Evolutionary conservation across 2,329 filamentous ascomycete genomes (phyloP).

Genomic region (Xylariaceae sp.): DNA sequence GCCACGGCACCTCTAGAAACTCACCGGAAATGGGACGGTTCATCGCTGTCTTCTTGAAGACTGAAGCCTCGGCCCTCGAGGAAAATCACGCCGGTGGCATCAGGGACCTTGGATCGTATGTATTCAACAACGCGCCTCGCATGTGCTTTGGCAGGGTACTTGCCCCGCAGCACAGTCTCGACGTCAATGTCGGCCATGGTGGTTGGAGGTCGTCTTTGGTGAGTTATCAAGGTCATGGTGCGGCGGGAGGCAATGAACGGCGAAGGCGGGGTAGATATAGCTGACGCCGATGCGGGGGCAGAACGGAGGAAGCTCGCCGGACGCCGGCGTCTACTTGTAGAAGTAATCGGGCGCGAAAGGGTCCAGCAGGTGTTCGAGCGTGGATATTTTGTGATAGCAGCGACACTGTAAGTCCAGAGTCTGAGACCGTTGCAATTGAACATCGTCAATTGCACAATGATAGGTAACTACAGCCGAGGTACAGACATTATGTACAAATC

Average conservation of each 20-base stretch:
- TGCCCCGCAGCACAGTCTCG: constrained; percentile 54
- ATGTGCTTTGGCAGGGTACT: constrained; percentile 83
- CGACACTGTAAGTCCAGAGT: background rate
- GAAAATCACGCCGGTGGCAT: constrained; percentile 71
- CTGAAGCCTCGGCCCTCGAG: constrained; percentile 79
- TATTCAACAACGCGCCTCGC: constrained; percentile 77
- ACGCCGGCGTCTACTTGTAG: background rate
- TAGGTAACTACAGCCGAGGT: too few species aligned
- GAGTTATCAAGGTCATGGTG: constrained; percentile 14
- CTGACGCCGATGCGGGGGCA: background rate
- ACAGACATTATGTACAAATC: too few species aligned
- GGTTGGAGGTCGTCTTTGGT: constrained; percentile 7
- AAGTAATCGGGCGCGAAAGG: background rate
- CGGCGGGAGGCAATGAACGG: constrained; percentile 11
- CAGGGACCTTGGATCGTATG: constrained; percentile 63
- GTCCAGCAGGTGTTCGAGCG: background rate
- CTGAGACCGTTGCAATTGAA: background rate
- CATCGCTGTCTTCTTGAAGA: constrained; percentile 86
- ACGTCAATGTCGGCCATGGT: constrained; percentile 39
- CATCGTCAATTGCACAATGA: too few species aligned
- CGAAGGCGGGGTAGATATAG: constrained; percentile 25
- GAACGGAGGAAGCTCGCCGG: background rate
- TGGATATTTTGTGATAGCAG: background rate
- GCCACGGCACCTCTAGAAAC: background rate
- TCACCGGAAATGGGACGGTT: constrained; percentile 74